Base-by-base conservation (phyloP, 208 protist species). In the Crithidia brevicula region DNA sequence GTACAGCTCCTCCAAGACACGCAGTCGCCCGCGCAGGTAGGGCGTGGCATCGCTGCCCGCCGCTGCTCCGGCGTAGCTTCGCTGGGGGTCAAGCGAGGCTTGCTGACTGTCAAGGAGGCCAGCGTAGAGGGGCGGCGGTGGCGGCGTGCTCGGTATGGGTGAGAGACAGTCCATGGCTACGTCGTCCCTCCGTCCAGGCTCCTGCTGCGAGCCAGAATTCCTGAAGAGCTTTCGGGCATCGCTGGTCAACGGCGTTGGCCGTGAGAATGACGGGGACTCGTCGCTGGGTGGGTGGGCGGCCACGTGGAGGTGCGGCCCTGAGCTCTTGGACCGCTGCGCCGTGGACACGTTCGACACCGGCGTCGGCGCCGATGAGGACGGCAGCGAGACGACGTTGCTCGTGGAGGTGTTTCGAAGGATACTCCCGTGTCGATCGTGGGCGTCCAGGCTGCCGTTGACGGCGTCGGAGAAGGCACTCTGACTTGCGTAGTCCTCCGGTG, bases 1-100 rank as follows among this genome's bases (percentile, higher is more conserved):
- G 60, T 89, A 89, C 7, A 92, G 46, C 58, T 75, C 60, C 47
- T 88, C 68, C 27, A 92, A 49, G 2, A 31, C 47, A 3, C 59
- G 56, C 3, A 74, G 54, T 23, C 78, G 78, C 10, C 59, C 46
- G 28, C 51, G 67, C 13, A 54, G 22, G 22, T 2, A 7, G 27
- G 30, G 38, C 4, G 31, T 16, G 33, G 27, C 23, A 11, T 62
- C 60, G 7, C 43, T 47, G 6, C 33, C 23, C 7, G 15, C 31
- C 60, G 30, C 25, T 23, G 18, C 42, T 22, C n/a, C 25, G 25
- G 7, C 20, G 34, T 30, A 47, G 54, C 36, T 31, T 10, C 22
- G 4, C 8, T 20, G 28, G n/a, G 27, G 18, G 11, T 47, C 13
- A 9, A 22, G 42, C 42, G 9, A 20, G 16, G 8, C 5, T 1